Base-by-base conservation (phyloP, 306 rosid species). In the Prunus armeniaca region DNA sequence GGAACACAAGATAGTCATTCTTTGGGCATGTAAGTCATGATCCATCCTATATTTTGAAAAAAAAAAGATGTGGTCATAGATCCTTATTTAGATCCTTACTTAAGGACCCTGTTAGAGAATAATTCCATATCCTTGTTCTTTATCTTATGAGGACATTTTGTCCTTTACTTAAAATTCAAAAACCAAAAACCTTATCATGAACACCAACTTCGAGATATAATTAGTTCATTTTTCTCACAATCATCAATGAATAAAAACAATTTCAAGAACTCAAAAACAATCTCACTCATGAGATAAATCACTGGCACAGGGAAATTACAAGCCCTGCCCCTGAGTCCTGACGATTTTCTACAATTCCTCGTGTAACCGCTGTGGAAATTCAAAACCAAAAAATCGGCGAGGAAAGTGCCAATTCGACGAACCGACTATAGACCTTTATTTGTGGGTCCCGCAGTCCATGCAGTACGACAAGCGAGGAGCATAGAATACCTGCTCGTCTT, bases 401-500 rank as follows among this genome's bases (percentile, higher is more conserved):
- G 56, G 56, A 51, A 51, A 8, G 10, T 32, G 38, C 28, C 1
- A 10, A 56, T n/a, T n/a, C 25, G 12, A 56, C 27, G 61, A 4
- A 15, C 27, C 61, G 52, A 67, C 69, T 68, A 6, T 6, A 38
- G 7, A 56, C 61, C 25, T 3, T 56, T 6, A 62, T 38, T 38
- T 27, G 50, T 10, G 65, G 82, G 79, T 46, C 46, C 82, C 79
- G 78, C 79, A 0, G 38, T 14, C 58, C 79, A 79, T 67, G 70
- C 73, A 71, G 6, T 24, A 81, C 51, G 65, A 57, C 45, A 72
- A 22, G 77, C 70, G 18, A 78, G 70, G 30, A 45, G 61, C 69
- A 24, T 45, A 60, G 74, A 61, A 63, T 82, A 65, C 65, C 68
- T 2, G 74, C 49, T 51, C 74, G 19, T 72, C 75, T 25, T n/a